Evolutionary conservation across 225 moss, liverwort and hornwort genomes (phyloP).

Genomic region (Bryum argenteum): DNA sequence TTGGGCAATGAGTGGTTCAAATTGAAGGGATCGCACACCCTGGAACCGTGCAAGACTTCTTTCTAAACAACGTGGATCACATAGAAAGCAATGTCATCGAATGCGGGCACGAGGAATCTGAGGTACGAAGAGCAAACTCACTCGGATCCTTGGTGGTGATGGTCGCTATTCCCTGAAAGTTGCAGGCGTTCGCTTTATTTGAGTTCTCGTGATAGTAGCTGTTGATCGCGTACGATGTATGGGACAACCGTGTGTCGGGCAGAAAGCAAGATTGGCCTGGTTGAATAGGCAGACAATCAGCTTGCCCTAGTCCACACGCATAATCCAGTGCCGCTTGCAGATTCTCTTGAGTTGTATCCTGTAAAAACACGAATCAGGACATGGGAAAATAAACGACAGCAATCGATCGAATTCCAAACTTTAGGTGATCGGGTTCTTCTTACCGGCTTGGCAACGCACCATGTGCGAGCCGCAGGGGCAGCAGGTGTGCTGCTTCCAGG

Average conservation of each 20-base stretch:
- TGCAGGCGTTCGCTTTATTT: constrained; percentile 61
- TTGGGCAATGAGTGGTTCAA: neutral
- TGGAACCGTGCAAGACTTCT: no score
- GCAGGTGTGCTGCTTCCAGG: constrained; percentile 12
- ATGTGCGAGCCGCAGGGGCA: constrained; percentile 46
- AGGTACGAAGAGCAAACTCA: constrained; percentile 28
- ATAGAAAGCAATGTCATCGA: neutral
- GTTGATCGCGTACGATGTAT: constrained; percentile 83
- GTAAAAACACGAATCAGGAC: neutral
- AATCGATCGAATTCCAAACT: no score
- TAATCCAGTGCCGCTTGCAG: constrained; percentile 72
- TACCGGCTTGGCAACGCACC: constrained; percentile 75
- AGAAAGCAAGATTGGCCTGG: constrained; percentile 65
- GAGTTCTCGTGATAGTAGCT: constrained; percentile 77
- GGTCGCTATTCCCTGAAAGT: constrained; percentile 78
- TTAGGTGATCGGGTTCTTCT: neutral
- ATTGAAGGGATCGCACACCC: no score
- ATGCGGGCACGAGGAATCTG: neutral
- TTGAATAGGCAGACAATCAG: constrained; percentile 71
- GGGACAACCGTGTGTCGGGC: constrained; percentile 72
- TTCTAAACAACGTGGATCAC: neutral
- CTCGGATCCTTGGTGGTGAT: constrained; percentile 84
- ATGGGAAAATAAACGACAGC: no score
- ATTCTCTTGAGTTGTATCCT: constrained; percentile 53
- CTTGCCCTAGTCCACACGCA: constrained; percentile 63